Evolutionary conservation across 352 stramenopile species (phyloP).

Genomic region (Globisporangium cylindrosporum): DNA sequence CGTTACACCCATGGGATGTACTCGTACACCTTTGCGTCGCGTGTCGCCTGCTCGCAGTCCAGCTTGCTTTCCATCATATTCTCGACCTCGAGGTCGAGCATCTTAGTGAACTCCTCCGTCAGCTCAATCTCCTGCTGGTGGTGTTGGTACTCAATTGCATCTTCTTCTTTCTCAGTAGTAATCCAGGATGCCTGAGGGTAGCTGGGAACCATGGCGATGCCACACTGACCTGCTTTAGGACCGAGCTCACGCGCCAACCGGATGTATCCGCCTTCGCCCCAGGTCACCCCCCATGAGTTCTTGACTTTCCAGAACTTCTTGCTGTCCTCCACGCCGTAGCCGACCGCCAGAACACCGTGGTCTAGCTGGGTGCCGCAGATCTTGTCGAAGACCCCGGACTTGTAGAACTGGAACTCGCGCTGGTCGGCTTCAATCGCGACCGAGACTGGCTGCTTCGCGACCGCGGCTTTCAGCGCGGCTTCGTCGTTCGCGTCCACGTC

Average conservation of each 20-base stretch:
- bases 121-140: not conserved
- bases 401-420: conserved; percentile 97
- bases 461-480: conserved; percentile 69
- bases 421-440: conserved; percentile 93
- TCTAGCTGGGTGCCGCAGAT: conserved; percentile 88
- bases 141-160: not conserved
- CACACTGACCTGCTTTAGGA: conserved; percentile 20
- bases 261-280: conserved; percentile 94
- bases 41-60: not conserved
- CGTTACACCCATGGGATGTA: conserved; percentile 11
- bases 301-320: conserved; percentile 85
- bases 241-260: conserved; percentile 75
- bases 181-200: conserved; percentile 22
- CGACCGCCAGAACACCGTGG: conserved; percentile 95
- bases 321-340: conserved; percentile 89
- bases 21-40: conserved; percentile 17
- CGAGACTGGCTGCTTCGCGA: conserved; percentile 93
- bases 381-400: conserved; percentile 83
- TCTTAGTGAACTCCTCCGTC: not conserved
- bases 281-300: conserved; percentile 97
- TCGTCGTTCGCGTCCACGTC: conserved; percentile 62
- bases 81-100: conserved; percentile 8
- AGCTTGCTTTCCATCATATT: conserved; percentile 8
- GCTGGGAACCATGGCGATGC: conserved; percentile 29
- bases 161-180: not conserved